A percentile compares a stretch with the other conserved stretches of the same genome.
Conservation (phyloP, 352 stramenopile genomes). For the Thalassiosira exigua region DNA sequence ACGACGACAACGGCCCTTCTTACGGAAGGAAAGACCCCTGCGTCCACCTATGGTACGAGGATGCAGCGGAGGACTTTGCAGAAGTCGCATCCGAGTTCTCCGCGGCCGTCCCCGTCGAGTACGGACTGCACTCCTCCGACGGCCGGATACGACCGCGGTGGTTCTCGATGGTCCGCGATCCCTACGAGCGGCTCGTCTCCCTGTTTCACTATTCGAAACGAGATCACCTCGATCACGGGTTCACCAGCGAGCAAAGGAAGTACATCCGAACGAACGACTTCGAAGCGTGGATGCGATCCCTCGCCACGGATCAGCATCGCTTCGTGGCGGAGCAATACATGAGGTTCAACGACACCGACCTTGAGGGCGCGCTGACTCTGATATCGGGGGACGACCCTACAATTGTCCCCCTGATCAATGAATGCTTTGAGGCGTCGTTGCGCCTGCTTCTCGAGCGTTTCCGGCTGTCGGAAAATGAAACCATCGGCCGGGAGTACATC, state of each 20-base stretch:
- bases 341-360: conserved; percentile 8
- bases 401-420: conserved; percentile 24
- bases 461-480: no score
- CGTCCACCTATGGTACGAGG: not conserved
- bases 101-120: no score
- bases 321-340: conserved; percentile 2
- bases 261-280: conserved; percentile 29
- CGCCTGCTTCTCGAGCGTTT: conserved; percentile 12
- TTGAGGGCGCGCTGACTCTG: conserved; percentile 1
- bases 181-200: conserved; percentile 42
- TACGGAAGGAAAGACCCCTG: not conserved
- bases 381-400: conserved; percentile 12
- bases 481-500: no score
- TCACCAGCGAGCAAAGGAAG: conserved; percentile 18
- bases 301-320: not conserved
- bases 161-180: conserved; percentile 44
- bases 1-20: no score
- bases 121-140: no score
- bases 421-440: conserved; percentile 45
- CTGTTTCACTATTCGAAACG: conserved; percentile 43
- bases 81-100: no score
- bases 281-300: conserved; percentile 30
- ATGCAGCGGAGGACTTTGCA: no score
- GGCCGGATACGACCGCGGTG: not conserved
- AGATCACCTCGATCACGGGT: conserved; percentile 1